Evolutionary conservation across 2,329 filamentous ascomycete genomes (phyloP).

Genomic region (Fusarium sarcochroum): DNA sequence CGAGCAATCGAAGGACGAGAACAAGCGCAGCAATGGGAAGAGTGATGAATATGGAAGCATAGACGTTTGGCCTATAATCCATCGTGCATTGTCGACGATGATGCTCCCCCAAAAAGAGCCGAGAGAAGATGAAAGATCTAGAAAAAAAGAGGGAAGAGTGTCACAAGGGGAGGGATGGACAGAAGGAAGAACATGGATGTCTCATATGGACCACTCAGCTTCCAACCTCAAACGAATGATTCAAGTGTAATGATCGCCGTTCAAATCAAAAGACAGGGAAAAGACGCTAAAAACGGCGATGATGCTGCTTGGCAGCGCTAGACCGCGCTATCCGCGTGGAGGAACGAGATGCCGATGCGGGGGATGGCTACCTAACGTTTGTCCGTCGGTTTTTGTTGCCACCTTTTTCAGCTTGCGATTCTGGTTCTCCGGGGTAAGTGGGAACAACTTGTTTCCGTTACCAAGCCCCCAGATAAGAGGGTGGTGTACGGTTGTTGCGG

Average conservation of each 20-base stretch:
- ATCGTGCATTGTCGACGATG: constrained; percentile 27
- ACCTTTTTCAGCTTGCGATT: not conserved
- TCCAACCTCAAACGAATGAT: not conserved
- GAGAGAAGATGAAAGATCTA: not conserved
- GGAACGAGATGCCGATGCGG: not conserved
- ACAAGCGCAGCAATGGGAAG: constrained; percentile 34
- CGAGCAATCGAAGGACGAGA: constrained; percentile 32
- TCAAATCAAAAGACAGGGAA: not conserved
- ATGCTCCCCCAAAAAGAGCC: not conserved
- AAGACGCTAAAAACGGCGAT: constrained; percentile 3
- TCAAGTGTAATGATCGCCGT: not conserved
- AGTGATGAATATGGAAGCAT: constrained; percentile 36
- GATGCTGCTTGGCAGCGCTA: not conserved
- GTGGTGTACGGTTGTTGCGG: too few relatives aligned
- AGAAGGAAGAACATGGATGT: constrained; percentile 6
- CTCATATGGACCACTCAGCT: constrained; percentile 18
- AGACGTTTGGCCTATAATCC: constrained; percentile 33
- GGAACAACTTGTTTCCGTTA: not conserved
- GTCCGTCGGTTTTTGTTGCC: not conserved
- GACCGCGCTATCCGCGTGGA: not conserved
- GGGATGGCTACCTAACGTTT: not conserved
- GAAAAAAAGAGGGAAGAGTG: not conserved
- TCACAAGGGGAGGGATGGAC: not conserved
- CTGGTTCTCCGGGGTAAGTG: too few relatives aligned
- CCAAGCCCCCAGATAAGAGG: not conserved